phyloP scores from a whole-genome alignment of 2,329 filamentous ascomycete genomes.

The Stromatinia cepivora region DNA sequence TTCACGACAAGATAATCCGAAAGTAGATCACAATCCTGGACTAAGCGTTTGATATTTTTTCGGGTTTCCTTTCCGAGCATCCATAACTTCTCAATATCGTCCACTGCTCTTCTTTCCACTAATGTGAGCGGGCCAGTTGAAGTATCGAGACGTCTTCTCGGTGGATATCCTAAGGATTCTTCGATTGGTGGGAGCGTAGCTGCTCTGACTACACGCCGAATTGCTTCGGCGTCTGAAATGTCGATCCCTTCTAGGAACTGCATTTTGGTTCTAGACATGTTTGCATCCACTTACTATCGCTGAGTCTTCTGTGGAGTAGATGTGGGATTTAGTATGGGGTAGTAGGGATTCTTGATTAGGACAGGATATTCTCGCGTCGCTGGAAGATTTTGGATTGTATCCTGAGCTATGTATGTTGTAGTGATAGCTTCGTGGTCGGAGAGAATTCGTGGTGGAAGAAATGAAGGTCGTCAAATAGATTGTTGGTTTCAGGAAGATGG shows the following conservation, averaged over 20 bases:
- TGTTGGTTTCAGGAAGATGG: no score
- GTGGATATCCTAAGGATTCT: neutral
- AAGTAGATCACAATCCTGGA: neutral
- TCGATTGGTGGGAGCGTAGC: neutral
- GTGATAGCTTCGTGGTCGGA: no score
- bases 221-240: neutral
- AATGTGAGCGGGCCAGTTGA: neutral
- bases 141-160: neutral
- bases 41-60: neutral
- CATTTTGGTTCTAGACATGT: neutral
- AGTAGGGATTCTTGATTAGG: no score
- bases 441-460: no score
- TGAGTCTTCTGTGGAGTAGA: neutral
- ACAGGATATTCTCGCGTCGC: no score
- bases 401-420: no score
- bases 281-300: neutral
- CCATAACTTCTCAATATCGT: neutral
- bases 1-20: neutral
- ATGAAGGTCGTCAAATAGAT: no score
- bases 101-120: neutral
- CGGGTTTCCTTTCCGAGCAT: neutral
- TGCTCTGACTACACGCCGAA: neutral
- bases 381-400: no score
- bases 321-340: no score
- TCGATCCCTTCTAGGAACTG: neutral